Evolutionary conservation across 805 yeast genomes (phyloP), one percentile per base, ranked within the genome.

Genomic region (Wickerhamiella kazuoi): DNA sequence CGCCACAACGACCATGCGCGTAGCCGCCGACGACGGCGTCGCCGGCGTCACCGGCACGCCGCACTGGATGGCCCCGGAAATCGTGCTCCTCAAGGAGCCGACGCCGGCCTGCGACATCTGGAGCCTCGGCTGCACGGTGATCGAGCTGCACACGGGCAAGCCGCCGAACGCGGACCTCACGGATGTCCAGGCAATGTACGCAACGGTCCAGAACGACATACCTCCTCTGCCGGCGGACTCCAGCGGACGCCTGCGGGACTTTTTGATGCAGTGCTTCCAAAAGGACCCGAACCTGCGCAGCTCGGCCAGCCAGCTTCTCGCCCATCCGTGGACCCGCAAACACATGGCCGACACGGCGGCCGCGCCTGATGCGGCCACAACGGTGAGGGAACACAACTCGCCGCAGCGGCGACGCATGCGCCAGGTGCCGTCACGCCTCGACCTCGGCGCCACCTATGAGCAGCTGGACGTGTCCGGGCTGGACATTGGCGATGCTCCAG

Each of bases 31-130:
- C 26, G 26, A 11, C 26, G 40, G 38, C n/a, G 19, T 19, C 7
- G 13, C 41, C 2, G 36, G 35, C 8, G 65, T 68, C 2, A 74
- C 72, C 14, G 98, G 98, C 1, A 83, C 97, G 0, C 93, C 96
- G 0, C 80, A 87, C 54, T 90, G 97, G 97, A 86, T 90, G 95
- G 96, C 98, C 0, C 98, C 98, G 0, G 98, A 90, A 53, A 75
- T 93, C 2, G 79, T 90, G 3, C 65, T 76, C 32, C 75, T 83
- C 49, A 80, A 78, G 50, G 50, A 45, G 18, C 79, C 87, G 1
- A 76, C 93, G 8, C 73, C 87, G 0, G 79, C 93, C 2, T 81
- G 94, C 2, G 98, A 90, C 60, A 54, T 63, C 5, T 63, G 68
- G 97, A 80, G 94, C 6, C 58, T 90, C 21, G 98, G 97, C 2